Evolutionary conservation across 1,284 basidiomycete species (phyloP), one percentile per base, ranked within the genome.

Genomic region (Ceratobasidium sp.): DNA sequence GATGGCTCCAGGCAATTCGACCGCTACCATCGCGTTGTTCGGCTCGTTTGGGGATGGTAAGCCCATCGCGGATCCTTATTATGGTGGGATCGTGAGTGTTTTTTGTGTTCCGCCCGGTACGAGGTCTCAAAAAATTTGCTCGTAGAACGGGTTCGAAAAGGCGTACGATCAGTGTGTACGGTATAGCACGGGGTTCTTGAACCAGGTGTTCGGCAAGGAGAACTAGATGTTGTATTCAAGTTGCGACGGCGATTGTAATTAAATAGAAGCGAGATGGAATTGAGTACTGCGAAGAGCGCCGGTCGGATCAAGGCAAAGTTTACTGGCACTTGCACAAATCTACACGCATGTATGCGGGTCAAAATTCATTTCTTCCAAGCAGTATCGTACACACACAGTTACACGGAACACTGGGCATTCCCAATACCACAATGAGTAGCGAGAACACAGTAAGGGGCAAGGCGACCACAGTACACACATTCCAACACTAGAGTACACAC

Each of bases 151-250:
- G 22, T 81, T 81, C 59, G 90, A 92, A 80, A 83, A 85, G 51
- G 87, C 89, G 29, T 93, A 89, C 79, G 82, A 90, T 76, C 91
- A 92, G 80, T 93, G 92, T 79, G 85, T 88, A 37, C 81, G 81
- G 66, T 86, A 93, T 51, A 93, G 93, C 1, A 86, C 92, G 70
- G 91, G 91, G n/a, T 93, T 95, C 82, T 83, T 95, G 25, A 91
- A 94, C 22, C 70, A 73, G 15, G 59, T 73, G 4, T 73, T 73
- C 43, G 70, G 70, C 29, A 73, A 73, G 49, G 70, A 64, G 46
- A 46, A 32, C 15, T 73, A 56, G 52, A 19, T 6, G 9, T 29
- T 44, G 44, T 25, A 44, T 29, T 54, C 34, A 34, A 61, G 22
- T 29, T 29, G 11, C 1, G 17, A 17, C 15, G 40, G 40, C 40